Evolutionary conservation across 1,284 basidiomycete species (phyloP).

Genomic region (Leccinum griseonigrum): DNA sequence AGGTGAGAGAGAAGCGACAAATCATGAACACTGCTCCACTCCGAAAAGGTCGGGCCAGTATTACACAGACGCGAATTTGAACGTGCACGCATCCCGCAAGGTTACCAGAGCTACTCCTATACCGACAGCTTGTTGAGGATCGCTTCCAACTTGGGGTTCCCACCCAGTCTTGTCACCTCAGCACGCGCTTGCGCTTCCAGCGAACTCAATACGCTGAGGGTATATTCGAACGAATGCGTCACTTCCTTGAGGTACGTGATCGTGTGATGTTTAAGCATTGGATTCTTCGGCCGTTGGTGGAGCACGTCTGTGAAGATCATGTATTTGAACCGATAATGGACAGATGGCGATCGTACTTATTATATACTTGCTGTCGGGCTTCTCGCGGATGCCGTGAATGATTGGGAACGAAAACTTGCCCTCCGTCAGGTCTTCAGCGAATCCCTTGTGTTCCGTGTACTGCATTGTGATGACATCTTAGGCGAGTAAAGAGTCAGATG

Average conservation of each 20-base stretch:
- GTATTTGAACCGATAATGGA: slow-evolving; percentile 1
- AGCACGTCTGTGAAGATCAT: slow-evolving; percentile 64
- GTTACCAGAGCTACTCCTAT: not conserved
- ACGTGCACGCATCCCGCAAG: not conserved
- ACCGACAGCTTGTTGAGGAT: slow-evolving; percentile 23
- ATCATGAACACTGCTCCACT: not conserved
- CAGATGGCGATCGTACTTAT: slow-evolving; percentile 60
- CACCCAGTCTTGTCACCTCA: slow-evolving; percentile 26
- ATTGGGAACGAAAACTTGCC: slow-evolving; percentile 97
- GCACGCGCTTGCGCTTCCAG: slow-evolving; percentile 48
- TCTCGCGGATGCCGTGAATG: slow-evolving; percentile 83
- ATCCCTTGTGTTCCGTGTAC: slow-evolving; percentile 92
- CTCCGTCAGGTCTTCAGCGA: slow-evolving; percentile 91
- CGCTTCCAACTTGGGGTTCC: slow-evolving; percentile 23
- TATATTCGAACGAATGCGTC: slow-evolving; percentile 75
- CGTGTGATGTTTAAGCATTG: slow-evolving; percentile 73
- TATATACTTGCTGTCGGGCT: slow-evolving; percentile 71
- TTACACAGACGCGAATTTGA: not conserved
- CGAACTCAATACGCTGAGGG: slow-evolving; percentile 50
- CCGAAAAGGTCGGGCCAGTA: not conserved
- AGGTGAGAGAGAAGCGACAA: not conserved
- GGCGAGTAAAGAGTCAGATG: not conserved
- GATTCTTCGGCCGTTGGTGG: slow-evolving; percentile 78
- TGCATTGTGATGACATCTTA: slow-evolving; percentile 29
- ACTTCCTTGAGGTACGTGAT: slow-evolving; percentile 72